A percentile compares a stretch with the other conserved stretches of the same genome.
These are phyloP conservation scores for Dothideomycetidae sp. DNA, from an alignment of 2,329 filamentous ascomycete species.

Conservation along the genomic window DNA sequence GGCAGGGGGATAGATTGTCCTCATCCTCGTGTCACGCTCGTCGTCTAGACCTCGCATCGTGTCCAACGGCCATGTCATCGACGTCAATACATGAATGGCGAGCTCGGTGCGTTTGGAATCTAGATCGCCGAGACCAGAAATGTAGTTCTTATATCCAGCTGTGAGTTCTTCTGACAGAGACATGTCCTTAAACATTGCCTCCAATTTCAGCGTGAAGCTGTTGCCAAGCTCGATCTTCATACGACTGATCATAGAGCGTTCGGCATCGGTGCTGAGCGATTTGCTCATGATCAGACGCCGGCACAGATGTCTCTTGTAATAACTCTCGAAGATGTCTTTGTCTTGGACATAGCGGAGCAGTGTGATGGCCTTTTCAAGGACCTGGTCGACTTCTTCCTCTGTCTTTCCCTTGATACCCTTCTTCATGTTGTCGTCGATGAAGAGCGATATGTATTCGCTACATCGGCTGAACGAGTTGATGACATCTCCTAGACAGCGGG, in stretches of 20 bases:
- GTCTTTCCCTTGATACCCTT: constrained; percentile 87
- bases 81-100: constrained; percentile 72
- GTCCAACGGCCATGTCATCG: constrained; percentile 89
- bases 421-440: constrained; percentile 93
- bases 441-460: constrained; percentile 87
- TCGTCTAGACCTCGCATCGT: constrained; percentile 51
- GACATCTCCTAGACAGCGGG: constrained; percentile 78
- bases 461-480: constrained; percentile 77
- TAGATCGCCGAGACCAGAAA: constrained; percentile 41
- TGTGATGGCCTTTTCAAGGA: constrained; percentile 79
- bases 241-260: constrained; percentile 87
- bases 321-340: constrained; percentile 88
- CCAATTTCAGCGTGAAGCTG: constrained; percentile 81
- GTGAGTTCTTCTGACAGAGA: constrained; percentile 73
- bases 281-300: constrained; percentile 77
- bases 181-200: constrained; percentile 98
- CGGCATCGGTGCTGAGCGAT: constrained; percentile 78
- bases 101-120: constrained; percentile 59
- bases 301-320: constrained; percentile 95
- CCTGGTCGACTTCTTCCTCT: constrained; percentile 67
- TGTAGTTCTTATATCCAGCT: constrained; percentile 57
- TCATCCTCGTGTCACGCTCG: constrained; percentile 33
- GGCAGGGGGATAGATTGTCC: constrained; percentile 59
- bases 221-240: constrained; percentile 97
- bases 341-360: constrained; percentile 79